Base-by-base conservation (phyloP, 2,329 filamentous ascomycete species). In the Macrophomina phaseolina region DNA sequence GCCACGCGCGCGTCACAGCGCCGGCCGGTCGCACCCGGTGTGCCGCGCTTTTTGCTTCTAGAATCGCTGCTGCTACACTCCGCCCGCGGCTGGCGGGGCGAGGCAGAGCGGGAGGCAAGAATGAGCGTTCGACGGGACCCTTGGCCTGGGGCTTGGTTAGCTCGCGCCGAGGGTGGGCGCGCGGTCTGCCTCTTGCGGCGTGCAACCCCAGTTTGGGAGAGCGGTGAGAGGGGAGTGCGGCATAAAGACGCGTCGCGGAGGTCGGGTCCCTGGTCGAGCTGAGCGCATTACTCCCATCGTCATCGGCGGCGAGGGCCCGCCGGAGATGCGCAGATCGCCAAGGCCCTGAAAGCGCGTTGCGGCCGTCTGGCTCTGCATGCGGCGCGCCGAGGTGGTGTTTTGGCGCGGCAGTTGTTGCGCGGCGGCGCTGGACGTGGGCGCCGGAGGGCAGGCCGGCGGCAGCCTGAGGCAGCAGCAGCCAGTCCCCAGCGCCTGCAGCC, bases 211-310 rank as follows among this genome's bases (percentile, higher is more conserved):
- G 40, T 18, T 46, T 60, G 28, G 56, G 56, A 34, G 56, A 60
- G 56, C 56, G 56, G 56, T 60, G 56, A 60, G 40, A 36, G 28
- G 18, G 18, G 9, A 12, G 28, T 60, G 56, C 56, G 56, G 56
- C 56, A 60, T 60, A 60, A 60, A 60, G 52, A 60, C 56, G 56
- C 40, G 56, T 42, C 23, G 11, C 34, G 32, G n/a, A n/a, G 52
- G 18, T 34, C 34, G 34, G 52, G 52, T 32, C 55, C 55, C 36
- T n/a, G 32, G 18, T 23, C 53, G 8, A 32, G 55, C 55, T 58
- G 55, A 58, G 18, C 18, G 23, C n/a, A 42, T 28, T 12, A 58
- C 4, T n/a, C 4, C 16, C 40, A 45, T 45, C 40, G 12, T 45
- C 40, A 14, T n/a, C 40, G 40, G 40, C 14, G 4, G 40, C 18